These are phyloP conservation scores for Botryotinia narcissicola DNA, from an alignment of 2,329 filamentous ascomycete species.

Conservation along the genomic window DNA sequence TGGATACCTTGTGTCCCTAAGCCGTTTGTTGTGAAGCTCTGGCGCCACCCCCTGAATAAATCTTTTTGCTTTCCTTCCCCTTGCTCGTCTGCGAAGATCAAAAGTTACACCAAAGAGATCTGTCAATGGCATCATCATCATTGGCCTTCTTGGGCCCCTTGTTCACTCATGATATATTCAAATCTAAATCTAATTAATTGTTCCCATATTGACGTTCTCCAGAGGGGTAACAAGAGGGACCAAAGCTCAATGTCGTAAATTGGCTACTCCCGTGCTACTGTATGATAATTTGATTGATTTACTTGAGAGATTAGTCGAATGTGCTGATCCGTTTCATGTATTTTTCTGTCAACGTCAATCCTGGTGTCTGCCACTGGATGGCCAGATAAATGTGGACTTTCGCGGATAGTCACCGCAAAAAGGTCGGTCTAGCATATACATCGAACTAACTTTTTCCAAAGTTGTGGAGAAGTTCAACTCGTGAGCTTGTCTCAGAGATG, in stretches of 20 bases:
- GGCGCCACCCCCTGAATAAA: slow-evolving; percentile 18
- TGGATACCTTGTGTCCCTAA: not conserved
- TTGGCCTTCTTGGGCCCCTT: not conserved
- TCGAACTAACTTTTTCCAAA: not conserved
- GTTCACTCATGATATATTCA: not conserved
- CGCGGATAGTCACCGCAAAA: slow-evolving; percentile 7
- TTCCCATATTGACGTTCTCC: slow-evolving; percentile 3
- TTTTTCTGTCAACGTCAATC: slow-evolving; percentile 3
- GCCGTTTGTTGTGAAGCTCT: not conserved
- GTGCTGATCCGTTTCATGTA: slow-evolving; percentile 19
- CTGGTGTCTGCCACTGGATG: not conserved
- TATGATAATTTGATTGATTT: slow-evolving; percentile 7
- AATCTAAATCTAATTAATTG: slow-evolving; percentile 10
- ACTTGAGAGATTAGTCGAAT: slow-evolving; percentile 10
- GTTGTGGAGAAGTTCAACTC: not conserved
- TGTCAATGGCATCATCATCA: not conserved
- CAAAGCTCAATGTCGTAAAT: not conserved
- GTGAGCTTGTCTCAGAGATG: slow-evolving; percentile 11
- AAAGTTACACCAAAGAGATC: not conserved
- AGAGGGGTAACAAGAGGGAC: not conserved
- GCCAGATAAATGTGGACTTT: slow-evolving; percentile 14
- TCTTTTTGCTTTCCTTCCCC: not conserved
- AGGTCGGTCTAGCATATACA: slow-evolving; percentile 2
- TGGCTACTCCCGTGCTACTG: not conserved
- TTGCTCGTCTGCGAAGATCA: not conserved